These are phyloP conservation scores for Hirsutella thompsonii DNA, from an alignment of 2,329 filamentous ascomycete species.

Conservation along the genomic window DNA sequence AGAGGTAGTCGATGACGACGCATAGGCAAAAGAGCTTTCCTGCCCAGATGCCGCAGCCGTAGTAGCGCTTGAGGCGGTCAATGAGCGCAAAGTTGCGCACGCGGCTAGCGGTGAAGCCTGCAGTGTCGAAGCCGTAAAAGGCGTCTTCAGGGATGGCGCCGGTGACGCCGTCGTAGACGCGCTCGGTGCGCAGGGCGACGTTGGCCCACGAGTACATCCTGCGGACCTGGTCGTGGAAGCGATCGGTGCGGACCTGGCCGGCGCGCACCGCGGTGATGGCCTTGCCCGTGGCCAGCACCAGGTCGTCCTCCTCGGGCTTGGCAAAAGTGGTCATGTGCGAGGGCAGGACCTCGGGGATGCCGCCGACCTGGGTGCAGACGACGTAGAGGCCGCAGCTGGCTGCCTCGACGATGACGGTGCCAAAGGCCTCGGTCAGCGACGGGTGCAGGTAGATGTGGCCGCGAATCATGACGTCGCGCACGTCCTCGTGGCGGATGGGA, in stretches of 20 bases:
- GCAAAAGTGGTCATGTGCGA: conserved; percentile 97
- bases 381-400: conserved; percentile 93
- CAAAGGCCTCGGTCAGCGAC: conserved; percentile 90
- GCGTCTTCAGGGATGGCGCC: conserved; percentile 76
- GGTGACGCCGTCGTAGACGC: conserved; percentile 88
- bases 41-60: conserved; percentile 96
- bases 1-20: conserved; percentile 83
- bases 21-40: conserved; percentile 95
- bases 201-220: conserved; percentile 99
- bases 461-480: conserved; percentile 92
- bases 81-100: conserved; percentile 86
- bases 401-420: conserved; percentile 94
- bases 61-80: conserved; percentile 89
- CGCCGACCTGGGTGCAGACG: conserved; percentile 90
- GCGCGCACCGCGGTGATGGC: conserved; percentile 79
- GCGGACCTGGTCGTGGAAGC: conserved; percentile 93
- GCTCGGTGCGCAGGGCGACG: conserved; percentile 83
- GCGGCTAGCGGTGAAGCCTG: conserved; percentile 54
- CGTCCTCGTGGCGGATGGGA: conserved; percentile 86
- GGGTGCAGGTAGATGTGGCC: conserved; percentile 96
- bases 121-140: conserved; percentile 72
- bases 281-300: conserved; percentile 77
- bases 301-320: conserved; percentile 89
- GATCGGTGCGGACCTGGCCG: conserved; percentile 79
- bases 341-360: conserved; percentile 91